Evolutionary conservation across 2,329 filamentous ascomycete species (phyloP), one percentile per base, ranked within the genome.

Genomic region (Phialocephala sp.): DNA sequence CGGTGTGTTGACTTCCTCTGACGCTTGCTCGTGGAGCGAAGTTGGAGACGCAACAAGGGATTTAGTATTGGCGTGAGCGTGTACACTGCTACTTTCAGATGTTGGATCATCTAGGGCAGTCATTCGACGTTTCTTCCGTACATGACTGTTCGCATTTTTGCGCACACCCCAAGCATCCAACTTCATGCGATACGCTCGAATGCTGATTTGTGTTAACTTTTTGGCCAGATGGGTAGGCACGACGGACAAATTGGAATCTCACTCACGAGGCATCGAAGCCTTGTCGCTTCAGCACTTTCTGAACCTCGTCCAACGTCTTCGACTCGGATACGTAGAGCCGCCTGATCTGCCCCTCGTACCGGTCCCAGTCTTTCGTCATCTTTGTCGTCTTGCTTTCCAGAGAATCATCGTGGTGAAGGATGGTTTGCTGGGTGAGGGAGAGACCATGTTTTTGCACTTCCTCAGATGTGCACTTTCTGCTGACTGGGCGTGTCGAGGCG

Each of bases 221-320:
- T 37, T 27, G 37, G 54, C n/a, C 63, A 55, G 27, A 62, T 58
- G 8, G n/a, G 22, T 36, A 39, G 2, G 8, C n/a, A 50, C 2
- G 8, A 37, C 50, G 36, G 22, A 22, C 20, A 20, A 20, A 24
- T 27, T 24, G 45, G n/a, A 20, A 27, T 54, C 8, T 36, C 27
- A 59, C 66, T 65, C 39, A 71, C 69, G 68, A 69, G 32, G 69
- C 69, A 65, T 60, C 62, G 41, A 69, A 71, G 35, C 60, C 60
- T 41, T 65, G 62, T 32, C 47, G 56, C 22, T 47, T 59, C 20
- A 71, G 43, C 9, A 65, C 65, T 12, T 65, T 50, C 24, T 66
- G 65, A 52, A 69, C 64, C 27, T 71, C 57, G 14, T 69, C 52
- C 36, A 71, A 54, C 24, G 67, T 43, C 56, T 52, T 66, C 2